Evolutionary conservation across 202 grass and related monocot genomes (phyloP).

Genomic region (Setaria italica): DNA sequence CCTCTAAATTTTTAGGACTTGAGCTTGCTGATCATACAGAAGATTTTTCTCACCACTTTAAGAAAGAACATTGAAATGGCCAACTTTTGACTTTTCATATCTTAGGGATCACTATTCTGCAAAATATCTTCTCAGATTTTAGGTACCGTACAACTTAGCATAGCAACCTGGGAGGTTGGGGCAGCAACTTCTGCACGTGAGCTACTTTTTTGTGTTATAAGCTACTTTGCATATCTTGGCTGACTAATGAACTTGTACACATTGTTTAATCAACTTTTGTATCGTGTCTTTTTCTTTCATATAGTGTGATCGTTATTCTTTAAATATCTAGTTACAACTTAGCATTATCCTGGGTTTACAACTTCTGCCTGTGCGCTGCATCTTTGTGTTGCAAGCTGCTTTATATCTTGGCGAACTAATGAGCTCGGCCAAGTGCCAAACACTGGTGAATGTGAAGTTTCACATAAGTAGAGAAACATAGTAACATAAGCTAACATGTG

Average conservation of each 20-base stretch:
- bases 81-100: neutral
- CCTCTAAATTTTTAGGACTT: neutral
- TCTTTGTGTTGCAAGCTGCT: neutral
- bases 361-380: neutral
- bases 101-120: neutral
- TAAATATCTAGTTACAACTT: neutral
- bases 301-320: neutral
- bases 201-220: neutral
- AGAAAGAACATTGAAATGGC: neutral
- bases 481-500: neutral
- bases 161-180: neutral
- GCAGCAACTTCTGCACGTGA: conserved; percentile 22
- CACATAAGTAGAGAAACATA: neutral
- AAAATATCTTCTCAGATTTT: neutral
- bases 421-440: neutral
- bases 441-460: conserved; percentile 18
- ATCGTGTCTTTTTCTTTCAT: neutral
- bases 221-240: neutral
- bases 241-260: neutral
- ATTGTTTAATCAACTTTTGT: neutral
- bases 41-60: neutral
- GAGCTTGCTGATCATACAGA: neutral
- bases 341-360: neutral
- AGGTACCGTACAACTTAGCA: neutral
- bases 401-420: neutral